Base-by-base conservation (phyloP, 257 asterid genomes). In the Asclepias syriaca region DNA sequence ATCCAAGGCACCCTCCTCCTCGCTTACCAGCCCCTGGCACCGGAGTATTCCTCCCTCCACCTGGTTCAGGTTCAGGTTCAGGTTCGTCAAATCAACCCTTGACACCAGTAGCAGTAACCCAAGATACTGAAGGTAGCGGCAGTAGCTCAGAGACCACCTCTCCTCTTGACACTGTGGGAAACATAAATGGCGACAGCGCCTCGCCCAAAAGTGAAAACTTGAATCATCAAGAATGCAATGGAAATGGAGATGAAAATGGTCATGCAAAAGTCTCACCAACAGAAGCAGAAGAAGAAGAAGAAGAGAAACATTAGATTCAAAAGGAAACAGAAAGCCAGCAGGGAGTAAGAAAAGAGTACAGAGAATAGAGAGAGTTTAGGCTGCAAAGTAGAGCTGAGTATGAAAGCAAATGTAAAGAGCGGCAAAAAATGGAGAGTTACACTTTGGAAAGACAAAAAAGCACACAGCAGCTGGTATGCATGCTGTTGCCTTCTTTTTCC, bases 1-100 rank as follows among this genome's bases (percentile, higher is more conserved):
- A 89, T 49, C 80, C 86, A 21, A 84, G 90, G 75, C 89, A 89
- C 69, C 81, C 88, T 51, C 82, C 86, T 4, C 85, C 93, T 2
- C 87, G 90, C 63, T 70, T 83, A 69, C 93, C 85, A 0, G 83
- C 84, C 72, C 95, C 95, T n/a, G 97, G 98, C 76, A 90, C 98
- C 0, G 97, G 98, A 37, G 98, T 92, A 66, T 92, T 92, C 78
- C 92, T 88, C 65, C 98, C 98, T 34, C 75, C 96, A 46, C 85
- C 86, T 75, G 78, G 84, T 15, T 81, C 96, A n/a, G 77, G 81
- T 19, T 40, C 46, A 40, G 46, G 46, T 40, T 40, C 46, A 40
- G 84, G 82, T 54, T 70, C 84, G 56, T 56, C 83, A n/a, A 80
- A 81, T 73, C 92, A 77, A 27, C 74, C 83, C 32, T 6, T 16